These are phyloP conservation scores for Euphorbia pulcherrima DNA, from an alignment of 345 rosid genomes.

Conservation along the genomic window DNA sequence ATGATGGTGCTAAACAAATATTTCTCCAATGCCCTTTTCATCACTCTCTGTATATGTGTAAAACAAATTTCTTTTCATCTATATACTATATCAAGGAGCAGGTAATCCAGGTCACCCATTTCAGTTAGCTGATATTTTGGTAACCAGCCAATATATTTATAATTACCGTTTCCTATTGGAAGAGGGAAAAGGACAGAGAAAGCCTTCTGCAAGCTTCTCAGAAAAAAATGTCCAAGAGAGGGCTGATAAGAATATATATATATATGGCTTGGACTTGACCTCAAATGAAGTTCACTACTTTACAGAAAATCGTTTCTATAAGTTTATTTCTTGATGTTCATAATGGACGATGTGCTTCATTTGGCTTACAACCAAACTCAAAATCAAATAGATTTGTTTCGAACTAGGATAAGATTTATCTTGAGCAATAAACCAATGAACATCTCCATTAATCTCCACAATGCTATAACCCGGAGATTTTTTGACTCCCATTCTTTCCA, in stretches of 20 bases:
- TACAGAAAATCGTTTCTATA: no score
- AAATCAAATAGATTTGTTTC: no score
- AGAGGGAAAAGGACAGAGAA: background rate
- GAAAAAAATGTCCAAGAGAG: background rate
- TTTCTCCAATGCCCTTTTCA: background rate
- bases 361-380: no score
- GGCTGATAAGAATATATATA: background rate
- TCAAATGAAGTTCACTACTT: no score
- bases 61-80: background rate
- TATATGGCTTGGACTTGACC: no score
- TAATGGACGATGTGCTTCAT: conserved; percentile 33
- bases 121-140: background rate
- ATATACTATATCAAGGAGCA: background rate
- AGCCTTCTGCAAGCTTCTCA: background rate
- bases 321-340: conserved; percentile 20
- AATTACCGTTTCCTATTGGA: background rate
- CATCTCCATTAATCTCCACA: no score
- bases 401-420: no score
- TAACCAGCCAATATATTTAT: background rate
- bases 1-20: background rate
- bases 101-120: background rate
- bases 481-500: conserved; percentile 81
- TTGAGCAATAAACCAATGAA: no score
- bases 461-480: conserved; percentile 68
- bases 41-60: background rate